A percentile compares a stretch with the other conserved stretches of the same genome.
Evolutionary conservation across 2,329 filamentous ascomycete genomes (phyloP).

Genomic region (Zymoseptoria ardabiliae): DNA sequence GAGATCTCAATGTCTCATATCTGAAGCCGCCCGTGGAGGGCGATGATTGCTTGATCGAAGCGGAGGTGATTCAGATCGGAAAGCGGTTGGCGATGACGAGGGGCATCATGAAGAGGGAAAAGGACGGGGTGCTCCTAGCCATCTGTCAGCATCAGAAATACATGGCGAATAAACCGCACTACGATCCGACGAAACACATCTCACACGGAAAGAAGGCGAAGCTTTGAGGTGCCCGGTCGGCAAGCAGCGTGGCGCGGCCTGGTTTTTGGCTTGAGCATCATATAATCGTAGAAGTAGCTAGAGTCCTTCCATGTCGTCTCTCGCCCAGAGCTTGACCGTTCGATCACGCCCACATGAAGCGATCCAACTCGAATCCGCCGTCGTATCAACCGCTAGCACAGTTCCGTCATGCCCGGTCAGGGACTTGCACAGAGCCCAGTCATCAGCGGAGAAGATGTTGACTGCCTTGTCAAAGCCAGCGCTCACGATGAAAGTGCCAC

Average conservation of each 20-base stretch:
- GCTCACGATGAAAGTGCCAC: slow-evolving; percentile 84
- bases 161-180: slow-evolving; percentile 7
- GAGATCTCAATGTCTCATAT: slow-evolving; percentile 39
- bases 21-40: slow-evolving; percentile 34
- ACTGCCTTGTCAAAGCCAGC: slow-evolving; percentile 91
- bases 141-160: slow-evolving; percentile 24
- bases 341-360: slow-evolving; percentile 89
- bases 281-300: slow-evolving; percentile 8
- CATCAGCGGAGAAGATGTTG: slow-evolving; percentile 92
- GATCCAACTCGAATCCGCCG: slow-evolving; percentile 80
- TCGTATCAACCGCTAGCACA: slow-evolving; percentile 84
- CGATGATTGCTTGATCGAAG: slow-evolving; percentile 33
- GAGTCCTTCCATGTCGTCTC: slow-evolving; percentile 60
- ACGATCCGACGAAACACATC: not conserved
- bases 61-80: slow-evolving; percentile 37
- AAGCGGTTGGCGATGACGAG: slow-evolving; percentile 33
- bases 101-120: slow-evolving; percentile 33
- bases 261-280: not conserved
- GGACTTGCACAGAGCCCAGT: slow-evolving; percentile 85
- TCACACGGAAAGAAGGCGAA: not conserved
- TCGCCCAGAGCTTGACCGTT: slow-evolving; percentile 92
- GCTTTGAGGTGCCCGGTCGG: not conserved
- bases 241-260: not conserved
- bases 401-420: slow-evolving; percentile 87
- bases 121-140: slow-evolving; percentile 23